Evolutionary conservation across 345 rosid genomes (phyloP), one percentile per base, ranked within the genome.

Genomic region (Aquilaria yunnanensis): DNA sequence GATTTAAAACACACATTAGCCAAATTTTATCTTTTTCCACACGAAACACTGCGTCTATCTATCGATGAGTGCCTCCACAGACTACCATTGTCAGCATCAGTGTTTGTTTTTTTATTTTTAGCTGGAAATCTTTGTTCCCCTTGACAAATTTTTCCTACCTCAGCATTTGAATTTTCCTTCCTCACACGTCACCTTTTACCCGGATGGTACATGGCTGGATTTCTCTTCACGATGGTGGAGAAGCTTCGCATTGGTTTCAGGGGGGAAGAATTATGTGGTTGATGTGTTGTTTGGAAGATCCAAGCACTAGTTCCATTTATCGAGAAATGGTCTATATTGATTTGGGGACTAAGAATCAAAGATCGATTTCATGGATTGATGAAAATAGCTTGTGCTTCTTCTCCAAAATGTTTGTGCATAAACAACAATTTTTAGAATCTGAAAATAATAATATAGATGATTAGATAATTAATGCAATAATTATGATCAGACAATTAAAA

Each of bases 341-440:
- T 53, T 72, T 68, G n/a, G 73, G 48, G 33, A 70, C 75, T 4
- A 78, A 72, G 10, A 59, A 41, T 41, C 69, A 51, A 31, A 45
- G 81, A 46, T 78, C 81, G 45, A 70, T 80, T 46, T 75, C 83
- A 12, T 83, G 88, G 85, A 74, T 80, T 11, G 85, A 83, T 51
- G 78, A 51, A 52, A 64, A 63, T 2, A 80, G 72, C 4, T 66
- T 61, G 29, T 78, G 85, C 34, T 80, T 76, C 62, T 80, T 78
- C 51, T 77, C 80, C 9, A 45, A 54, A 13, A 32, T 1, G 10
- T 78, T 72, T 33, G 12, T 68, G 3, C 51, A 58, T 13, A 72
- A 72, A 16, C 65, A 55, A 32, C 47, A 67, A 10, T 56, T 30
- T 55, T 16, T 13, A 0, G 68, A 41, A 16, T 34, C 56, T 0